Conservation (phyloP, 148 eudicot species). For the Vaccinium corymbosum region DNA sequence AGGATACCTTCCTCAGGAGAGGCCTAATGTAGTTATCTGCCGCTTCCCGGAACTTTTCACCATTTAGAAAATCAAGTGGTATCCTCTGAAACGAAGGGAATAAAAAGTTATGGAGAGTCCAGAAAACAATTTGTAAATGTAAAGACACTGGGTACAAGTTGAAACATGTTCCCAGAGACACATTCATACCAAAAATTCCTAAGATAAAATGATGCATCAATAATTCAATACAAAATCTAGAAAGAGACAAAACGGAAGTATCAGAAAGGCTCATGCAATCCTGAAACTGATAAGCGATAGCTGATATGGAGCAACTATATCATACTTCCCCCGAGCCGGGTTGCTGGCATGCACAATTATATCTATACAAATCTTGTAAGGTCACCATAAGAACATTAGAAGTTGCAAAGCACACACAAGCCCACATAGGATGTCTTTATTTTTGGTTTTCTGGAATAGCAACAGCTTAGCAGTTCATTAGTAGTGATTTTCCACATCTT, state of each 20-base stretch:
- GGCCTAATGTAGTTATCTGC: slow-evolving; percentile 82
- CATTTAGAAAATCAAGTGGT: slow-evolving; percentile 90
- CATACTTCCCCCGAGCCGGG: background rate
- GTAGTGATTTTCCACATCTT: background rate
- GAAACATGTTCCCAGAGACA: background rate
- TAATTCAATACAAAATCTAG: background rate
- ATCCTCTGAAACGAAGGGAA: slow-evolving; percentile 56
- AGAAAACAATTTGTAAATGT: background rate
- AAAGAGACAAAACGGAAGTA: background rate
- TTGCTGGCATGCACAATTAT: background rate
- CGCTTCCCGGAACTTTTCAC: slow-evolving; percentile 69
- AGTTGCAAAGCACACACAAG: background rate
- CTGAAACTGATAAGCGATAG: background rate
- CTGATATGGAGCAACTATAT: background rate
- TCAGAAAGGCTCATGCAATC: no score
- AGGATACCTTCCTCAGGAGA: slow-evolving; percentile 77
- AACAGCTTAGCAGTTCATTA: background rate
- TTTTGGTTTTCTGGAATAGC: background rate
- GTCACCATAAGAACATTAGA: background rate
- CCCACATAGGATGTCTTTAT: background rate
- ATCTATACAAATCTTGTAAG: background rate
- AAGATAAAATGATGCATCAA: background rate
- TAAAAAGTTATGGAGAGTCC: background rate
- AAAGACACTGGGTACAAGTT: background rate
- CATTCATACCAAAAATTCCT: background rate